These are phyloP conservation scores for Tetradesmus lagerheimii DNA, from an alignment of 139 green algal species.

Conservation along the genomic window DNA sequence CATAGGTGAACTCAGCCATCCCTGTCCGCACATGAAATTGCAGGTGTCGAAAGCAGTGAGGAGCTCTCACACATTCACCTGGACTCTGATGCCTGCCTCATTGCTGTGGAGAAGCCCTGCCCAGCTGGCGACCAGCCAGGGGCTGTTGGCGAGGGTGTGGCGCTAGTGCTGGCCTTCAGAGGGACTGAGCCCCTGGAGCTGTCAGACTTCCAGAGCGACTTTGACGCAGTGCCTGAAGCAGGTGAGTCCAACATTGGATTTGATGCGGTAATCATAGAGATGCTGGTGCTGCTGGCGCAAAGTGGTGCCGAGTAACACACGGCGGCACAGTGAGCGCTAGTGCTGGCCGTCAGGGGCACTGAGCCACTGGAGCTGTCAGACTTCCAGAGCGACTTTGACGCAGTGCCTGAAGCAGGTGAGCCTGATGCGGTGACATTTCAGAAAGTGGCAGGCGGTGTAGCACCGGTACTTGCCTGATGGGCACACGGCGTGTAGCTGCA, in stretches of 20 bases:
- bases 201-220: conserved; percentile 24
- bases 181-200: conserved; percentile 24
- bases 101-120: not conserved
- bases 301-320: no score
- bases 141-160: not conserved
- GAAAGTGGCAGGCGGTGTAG: no score
- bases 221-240: not conserved
- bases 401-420: not conserved
- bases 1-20: no score
- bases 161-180: conserved; percentile 11
- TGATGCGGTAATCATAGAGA: no score
- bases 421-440: no score
- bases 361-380: conserved; percentile 20
- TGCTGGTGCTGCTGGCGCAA: no score
- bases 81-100: conserved; percentile 12
- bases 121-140: not conserved
- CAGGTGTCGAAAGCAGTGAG: conserved; percentile 8
- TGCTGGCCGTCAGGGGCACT: conserved; percentile 16
- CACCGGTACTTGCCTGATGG: no score
- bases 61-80: conserved; percentile 21
- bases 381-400: conserved; percentile 30
- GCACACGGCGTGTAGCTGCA: no score
- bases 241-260: no score
- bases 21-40: no score
- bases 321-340: no score